Conservation (phyloP, 83 land plant species). For the Thuja plicata region DNA sequence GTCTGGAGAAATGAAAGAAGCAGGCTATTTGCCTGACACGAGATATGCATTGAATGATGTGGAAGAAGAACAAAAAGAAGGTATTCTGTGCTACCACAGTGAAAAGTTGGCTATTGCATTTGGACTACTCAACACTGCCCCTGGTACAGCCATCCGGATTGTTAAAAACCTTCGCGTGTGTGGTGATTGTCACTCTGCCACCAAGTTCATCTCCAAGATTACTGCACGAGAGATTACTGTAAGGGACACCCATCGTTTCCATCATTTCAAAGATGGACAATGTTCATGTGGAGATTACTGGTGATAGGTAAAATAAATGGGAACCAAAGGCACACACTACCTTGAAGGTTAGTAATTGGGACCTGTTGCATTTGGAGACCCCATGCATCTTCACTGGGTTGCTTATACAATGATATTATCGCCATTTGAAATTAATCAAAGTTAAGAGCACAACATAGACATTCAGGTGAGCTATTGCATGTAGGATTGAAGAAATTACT, state of each 20-base stretch:
- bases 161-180: constrained; percentile 9
- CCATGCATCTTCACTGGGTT: neutral
- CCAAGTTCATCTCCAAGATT: constrained; percentile 9
- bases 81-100: neutral
- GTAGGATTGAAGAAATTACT: neutral
- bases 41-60: constrained; percentile 10
- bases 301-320: neutral
- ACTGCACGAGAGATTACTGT: constrained; percentile 6
- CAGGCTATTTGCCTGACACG: neutral
- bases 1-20: constrained; percentile 10
- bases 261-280: constrained; percentile 4
- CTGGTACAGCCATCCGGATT: constrained; percentile 5
- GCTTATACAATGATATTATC: neutral
- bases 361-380: neutral
- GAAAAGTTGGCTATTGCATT: constrained; percentile 9
- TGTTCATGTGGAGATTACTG: constrained; percentile 11
- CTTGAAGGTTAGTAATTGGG: neutral
- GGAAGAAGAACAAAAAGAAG: constrained; percentile 12
- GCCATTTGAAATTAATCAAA: neutral
- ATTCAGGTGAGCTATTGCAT: neutral
- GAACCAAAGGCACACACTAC: neutral
- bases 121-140: constrained; percentile 3
- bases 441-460: neutral
- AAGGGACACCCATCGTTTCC: constrained; percentile 9
- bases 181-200: constrained; percentile 12